A percentile compares a stretch with the other conserved stretches of the same genome.
Evolutionary conservation across 257 asterid species (phyloP).

Genomic region (Nicotiana noctiflora): DNA sequence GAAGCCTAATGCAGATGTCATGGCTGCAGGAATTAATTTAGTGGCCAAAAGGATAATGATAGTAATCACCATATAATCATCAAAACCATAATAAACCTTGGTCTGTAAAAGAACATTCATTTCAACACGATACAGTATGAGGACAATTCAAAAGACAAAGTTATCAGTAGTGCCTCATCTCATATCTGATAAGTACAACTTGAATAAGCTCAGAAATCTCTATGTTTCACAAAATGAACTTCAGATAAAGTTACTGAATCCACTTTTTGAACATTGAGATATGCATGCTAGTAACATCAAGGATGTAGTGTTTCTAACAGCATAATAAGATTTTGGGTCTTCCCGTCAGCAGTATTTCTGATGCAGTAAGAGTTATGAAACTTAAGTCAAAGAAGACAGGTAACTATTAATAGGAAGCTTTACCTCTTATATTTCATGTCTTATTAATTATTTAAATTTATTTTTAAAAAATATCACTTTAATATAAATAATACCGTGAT

Average conservation of each 20-base stretch:
- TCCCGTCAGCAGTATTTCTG: neutral
- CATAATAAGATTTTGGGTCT: neutral
- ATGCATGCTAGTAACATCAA: too few species aligned
- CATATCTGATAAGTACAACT: neutral
- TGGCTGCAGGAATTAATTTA: too few species aligned
- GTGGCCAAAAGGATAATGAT: too few species aligned
- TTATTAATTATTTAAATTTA: too few species aligned
- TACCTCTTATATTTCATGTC: neutral
- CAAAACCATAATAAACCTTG: neutral
- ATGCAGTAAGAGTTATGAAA: neutral
- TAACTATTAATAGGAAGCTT: neutral
- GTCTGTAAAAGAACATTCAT: neutral
- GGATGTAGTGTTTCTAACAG: too few species aligned
- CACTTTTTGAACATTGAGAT: too few species aligned
- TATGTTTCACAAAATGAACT: neutral
- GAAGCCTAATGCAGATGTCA: too few species aligned
- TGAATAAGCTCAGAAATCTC: neutral
- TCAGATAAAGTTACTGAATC: neutral
- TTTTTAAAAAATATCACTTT: too few species aligned
- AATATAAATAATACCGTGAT: too few species aligned
- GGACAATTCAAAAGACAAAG: neutral
- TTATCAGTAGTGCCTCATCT: neutral
- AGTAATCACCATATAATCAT: neutral
- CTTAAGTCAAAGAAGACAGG: neutral
- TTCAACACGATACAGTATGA: neutral